A percentile compares a stretch with the other conserved stretches of the same genome.
These are phyloP conservation scores for Chenopodium berlandieri DNA, from an alignment of 148 eudicot genomes.

Conservation along the genomic window DNA sequence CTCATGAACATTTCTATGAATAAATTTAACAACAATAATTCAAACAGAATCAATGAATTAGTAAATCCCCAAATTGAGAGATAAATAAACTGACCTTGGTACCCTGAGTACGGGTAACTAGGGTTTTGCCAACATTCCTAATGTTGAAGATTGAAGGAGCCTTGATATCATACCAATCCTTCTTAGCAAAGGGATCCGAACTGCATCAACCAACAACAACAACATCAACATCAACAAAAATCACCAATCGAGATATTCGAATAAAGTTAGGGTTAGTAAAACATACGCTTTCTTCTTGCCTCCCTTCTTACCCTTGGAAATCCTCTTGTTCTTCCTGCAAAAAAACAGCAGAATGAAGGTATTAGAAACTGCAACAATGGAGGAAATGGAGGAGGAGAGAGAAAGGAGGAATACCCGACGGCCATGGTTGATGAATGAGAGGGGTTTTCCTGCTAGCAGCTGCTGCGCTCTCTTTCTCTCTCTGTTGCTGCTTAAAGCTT, in stretches of 20 bases:
- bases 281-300: slow-evolving; percentile 66
- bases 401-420: slow-evolving; percentile 25
- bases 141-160: slow-evolving; percentile 44
- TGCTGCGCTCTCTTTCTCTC: not conserved
- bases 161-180: slow-evolving; percentile 50
- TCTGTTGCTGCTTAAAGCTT: not conserved
- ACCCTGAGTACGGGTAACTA: slow-evolving; percentile 51
- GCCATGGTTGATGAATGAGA: slow-evolving; percentile 24
- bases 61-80: no score
- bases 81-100: slow-evolving; percentile 32
- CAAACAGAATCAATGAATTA: no score
- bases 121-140: slow-evolving; percentile 44
- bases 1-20: no score
- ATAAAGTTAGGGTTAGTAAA: not conserved
- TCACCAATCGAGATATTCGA: not conserved
- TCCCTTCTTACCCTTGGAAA: slow-evolving; percentile 69
- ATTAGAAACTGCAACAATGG: not conserved
- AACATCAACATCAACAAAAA: not conserved
- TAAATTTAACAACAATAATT: no score
- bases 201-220: slow-evolving; percentile 5
- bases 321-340: slow-evolving; percentile 63
- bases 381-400: slow-evolving; percentile 2
- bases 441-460: not conserved
- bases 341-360: not conserved
- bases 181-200: slow-evolving; percentile 42